phyloP scores from a whole-genome alignment of 2,329 filamentous ascomycete genomes.

The Alternaria sp. region DNA sequence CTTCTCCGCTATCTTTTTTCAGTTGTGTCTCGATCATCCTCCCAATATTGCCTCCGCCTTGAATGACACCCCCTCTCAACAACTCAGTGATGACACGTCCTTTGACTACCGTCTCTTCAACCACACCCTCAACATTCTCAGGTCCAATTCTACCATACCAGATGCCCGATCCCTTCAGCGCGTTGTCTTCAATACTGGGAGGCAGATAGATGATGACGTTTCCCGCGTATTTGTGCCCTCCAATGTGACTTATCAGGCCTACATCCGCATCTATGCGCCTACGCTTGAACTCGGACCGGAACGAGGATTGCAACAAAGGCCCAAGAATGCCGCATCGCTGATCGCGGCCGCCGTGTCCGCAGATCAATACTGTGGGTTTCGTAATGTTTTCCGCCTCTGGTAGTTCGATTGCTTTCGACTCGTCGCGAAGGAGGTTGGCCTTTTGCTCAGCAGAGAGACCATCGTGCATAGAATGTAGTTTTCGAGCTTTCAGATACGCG shows the following conservation, averaged over 20 bases:
- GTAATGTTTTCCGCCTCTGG: constrained; percentile 60
- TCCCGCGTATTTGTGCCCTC: constrained; percentile 85
- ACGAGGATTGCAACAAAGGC: constrained; percentile 74
- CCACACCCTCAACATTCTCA: constrained; percentile 76
- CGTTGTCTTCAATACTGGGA: constrained; percentile 58
- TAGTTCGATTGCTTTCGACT: constrained; percentile 58
- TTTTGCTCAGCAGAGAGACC: constrained; percentile 63
- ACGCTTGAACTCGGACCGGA: constrained; percentile 65
- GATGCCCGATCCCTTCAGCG: constrained; percentile 74
- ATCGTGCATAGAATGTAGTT: constrained; percentile 69
- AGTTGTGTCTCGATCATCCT: constrained; percentile 43
- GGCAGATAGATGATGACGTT: constrained; percentile 86
- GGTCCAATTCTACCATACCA: constrained; percentile 86
- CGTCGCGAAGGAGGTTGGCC: constrained; percentile 55
- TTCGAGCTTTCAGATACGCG: constrained; percentile 70
- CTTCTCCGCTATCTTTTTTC: constrained; percentile 41
- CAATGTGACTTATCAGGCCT: constrained; percentile 79
- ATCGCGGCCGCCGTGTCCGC: constrained; percentile 85
- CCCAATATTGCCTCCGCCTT: constrained; percentile 36
- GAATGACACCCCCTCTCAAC: constrained; percentile 72
- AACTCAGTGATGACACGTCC: constrained; percentile 75
- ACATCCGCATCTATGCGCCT: constrained; percentile 66
- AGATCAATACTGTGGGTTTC: constrained; percentile 72
- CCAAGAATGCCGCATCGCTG: constrained; percentile 82
- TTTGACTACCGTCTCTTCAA: constrained; percentile 72